A percentile compares a stretch with the other conserved stretches of the same genome.
Conservation (phyloP, 75 land plant species). For the Sequoiadendron giganteum region DNA sequence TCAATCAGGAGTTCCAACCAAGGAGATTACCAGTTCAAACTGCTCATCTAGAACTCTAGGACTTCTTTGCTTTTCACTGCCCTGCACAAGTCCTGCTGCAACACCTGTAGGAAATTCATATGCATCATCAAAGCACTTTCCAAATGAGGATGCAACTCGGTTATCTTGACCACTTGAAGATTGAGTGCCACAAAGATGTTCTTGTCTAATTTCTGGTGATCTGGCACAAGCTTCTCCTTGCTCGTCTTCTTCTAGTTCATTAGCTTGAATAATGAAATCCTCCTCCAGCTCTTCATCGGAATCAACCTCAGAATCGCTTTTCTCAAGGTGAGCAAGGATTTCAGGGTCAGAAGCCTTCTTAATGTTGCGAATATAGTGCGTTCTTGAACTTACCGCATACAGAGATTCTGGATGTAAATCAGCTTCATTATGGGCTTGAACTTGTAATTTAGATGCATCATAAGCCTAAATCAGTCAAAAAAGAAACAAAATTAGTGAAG, state of each 20-base stretch:
- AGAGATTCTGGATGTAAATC: slow-evolving; percentile 16
- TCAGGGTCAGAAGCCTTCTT: slow-evolving; percentile 80
- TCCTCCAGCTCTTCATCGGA: slow-evolving; percentile 93
- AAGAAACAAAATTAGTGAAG: background rate
- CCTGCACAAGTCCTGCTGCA: background rate
- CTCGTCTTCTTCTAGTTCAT: slow-evolving; percentile 19
- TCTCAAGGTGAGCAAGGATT: slow-evolving; percentile 65
- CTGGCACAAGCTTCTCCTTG: background rate
- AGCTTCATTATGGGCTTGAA: slow-evolving; percentile 25
- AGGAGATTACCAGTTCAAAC: slow-evolving; percentile 67
- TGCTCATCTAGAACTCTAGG: slow-evolving; percentile 78
- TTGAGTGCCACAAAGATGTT: background rate
- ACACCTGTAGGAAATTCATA: background rate
- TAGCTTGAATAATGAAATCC: slow-evolving; percentile 79
- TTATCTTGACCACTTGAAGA: background rate
- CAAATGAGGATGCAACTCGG: background rate
- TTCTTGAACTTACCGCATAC: slow-evolving; percentile 49
- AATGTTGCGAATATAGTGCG: slow-evolving; percentile 31
- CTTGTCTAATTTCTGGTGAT: background rate
- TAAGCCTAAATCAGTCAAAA: slow-evolving; percentile 51
- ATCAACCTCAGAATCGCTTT: slow-evolving; percentile 60
- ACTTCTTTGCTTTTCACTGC: slow-evolving; percentile 34
- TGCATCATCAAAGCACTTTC: background rate
- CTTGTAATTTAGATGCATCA: slow-evolving; percentile 73
- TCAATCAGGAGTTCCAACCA: background rate